Evolutionary conservation across 208 protist species (phyloP), one percentile per base, ranked within the genome.

Genomic region (Trypanosoma avium): DNA sequence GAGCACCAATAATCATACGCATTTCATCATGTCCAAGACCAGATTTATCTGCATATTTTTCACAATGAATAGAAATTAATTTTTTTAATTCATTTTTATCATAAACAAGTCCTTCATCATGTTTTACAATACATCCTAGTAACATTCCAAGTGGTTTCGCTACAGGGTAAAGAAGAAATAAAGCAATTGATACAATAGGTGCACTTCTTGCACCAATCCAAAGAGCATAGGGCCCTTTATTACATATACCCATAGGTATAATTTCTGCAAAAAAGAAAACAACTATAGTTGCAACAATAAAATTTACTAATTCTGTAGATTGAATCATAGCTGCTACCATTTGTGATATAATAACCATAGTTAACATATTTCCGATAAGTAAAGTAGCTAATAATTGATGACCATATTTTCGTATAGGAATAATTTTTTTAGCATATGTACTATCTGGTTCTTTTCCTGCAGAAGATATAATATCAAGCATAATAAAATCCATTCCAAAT

Each of bases 361-460:
- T 81, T 17, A 91, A 55, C 88, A 94, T 94, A 72, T 94, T 94
- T 9, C 88, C 88, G 36, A 94, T 63, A 36, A 94, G 61, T 22
- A 94, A 66, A 21, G 84, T 90, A 19, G 68, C 66, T 21, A 94
- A 76, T 4, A 90, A 73, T 45, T 86, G 84, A 65, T 94, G 88
- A 13, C 88, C 88, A 29, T 88, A 74, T 27, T 65, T 48, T 3
- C 88, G 79, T 36, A 94, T 75, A 8, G 88, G 88, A 15, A 94
- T 40, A 62, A 94, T 89, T 43, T 79, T 55, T 32, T 43, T 47
- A 4, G 88, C 88, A 73, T 91, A 90, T n/a, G 60, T 81, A 21
- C 69, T 55, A 38, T 94, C 84, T 8, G 88, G 84, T 57, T 79
- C 70, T 15, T 73, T 70, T 8, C 88, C 88, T 5, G 84, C 88